Percentiles rank a stretch among this genome's conserved stretches.
Evolutionary conservation across 2,329 filamentous ascomycete species (phyloP).

Genomic region (Paecilomyces niveus): DNA sequence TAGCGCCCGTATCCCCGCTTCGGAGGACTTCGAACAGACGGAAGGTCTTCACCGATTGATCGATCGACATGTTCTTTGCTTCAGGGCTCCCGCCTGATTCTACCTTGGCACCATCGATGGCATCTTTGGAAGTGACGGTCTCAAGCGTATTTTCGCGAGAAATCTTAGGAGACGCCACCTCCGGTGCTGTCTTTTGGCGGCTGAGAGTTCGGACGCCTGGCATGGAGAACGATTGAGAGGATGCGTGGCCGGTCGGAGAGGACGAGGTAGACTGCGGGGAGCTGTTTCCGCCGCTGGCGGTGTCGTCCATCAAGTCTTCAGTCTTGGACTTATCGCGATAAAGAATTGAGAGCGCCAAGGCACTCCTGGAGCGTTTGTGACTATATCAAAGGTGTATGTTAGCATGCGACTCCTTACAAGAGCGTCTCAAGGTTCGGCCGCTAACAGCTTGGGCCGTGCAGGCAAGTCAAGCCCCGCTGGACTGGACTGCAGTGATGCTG

Average conservation of each 20-base stretch:
- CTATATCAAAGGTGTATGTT: slow-evolving; percentile 12
- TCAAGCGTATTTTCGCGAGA: slow-evolving; percentile 19
- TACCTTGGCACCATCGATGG: slow-evolving; percentile 22
- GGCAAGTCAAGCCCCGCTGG: not conserved
- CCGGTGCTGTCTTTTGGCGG: slow-evolving; percentile 25
- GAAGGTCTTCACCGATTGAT: slow-evolving; percentile 92
- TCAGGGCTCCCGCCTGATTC: slow-evolving; percentile 25
- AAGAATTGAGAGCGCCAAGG: slow-evolving; percentile 48
- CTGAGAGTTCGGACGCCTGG: slow-evolving; percentile 12
- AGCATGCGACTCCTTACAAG: not conserved
- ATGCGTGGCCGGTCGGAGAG: slow-evolving; percentile 18
- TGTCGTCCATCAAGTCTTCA: slow-evolving; percentile 30
- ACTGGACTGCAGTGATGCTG: not conserved
- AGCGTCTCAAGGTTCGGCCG: not conserved
- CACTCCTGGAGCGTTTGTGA: slow-evolving; percentile 50
- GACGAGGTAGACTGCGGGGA: slow-evolving; percentile 20
- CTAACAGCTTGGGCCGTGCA: not conserved
- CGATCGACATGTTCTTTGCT: slow-evolving; percentile 52
- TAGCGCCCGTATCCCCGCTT: slow-evolving; percentile 82
- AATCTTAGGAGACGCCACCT: slow-evolving; percentile 14
- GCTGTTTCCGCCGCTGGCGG: slow-evolving; percentile 14
- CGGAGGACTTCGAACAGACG: slow-evolving; percentile 87
- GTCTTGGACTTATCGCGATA: slow-evolving; percentile 45
- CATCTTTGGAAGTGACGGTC: slow-evolving; percentile 17
- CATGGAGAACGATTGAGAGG: slow-evolving; percentile 18